phyloP scores from a whole-genome alignment of 352 stramenopile genomes.

The Globisporangium paroecandrum region DNA sequence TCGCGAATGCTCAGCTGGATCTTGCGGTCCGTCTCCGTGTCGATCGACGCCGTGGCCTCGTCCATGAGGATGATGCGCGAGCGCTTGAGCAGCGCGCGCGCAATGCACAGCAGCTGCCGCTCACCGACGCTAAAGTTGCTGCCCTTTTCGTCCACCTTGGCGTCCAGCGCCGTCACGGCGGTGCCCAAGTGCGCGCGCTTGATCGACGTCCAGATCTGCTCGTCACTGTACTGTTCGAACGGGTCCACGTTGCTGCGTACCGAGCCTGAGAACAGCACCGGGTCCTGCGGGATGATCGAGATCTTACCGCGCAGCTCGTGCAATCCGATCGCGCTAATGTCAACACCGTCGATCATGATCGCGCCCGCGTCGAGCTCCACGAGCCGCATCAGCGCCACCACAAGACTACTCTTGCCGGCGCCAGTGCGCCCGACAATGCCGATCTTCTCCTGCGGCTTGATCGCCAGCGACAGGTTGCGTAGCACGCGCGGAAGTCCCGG shows the following conservation, averaged over 20 bases:
- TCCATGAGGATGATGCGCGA: constrained; percentile 96
- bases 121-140: constrained; percentile 95
- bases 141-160: constrained; percentile 84
- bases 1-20: constrained; percentile 90
- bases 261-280: constrained; percentile 87
- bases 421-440: constrained; percentile 62
- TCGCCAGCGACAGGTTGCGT: constrained; percentile 49
- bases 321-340: constrained; percentile 28
- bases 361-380: constrained; percentile 61
- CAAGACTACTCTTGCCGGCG: constrained; percentile 74
- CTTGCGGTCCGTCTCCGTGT: constrained; percentile 85
- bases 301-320: constrained; percentile 25
- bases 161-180: constrained; percentile 38
- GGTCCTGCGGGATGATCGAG: constrained; percentile 88
- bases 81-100: constrained; percentile 89
- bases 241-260: constrained; percentile 88
- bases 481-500: constrained; percentile 40
- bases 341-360: constrained; percentile 30
- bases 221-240: constrained; percentile 55
- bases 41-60: constrained; percentile 94
- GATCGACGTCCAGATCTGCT: constrained; percentile 85
- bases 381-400: constrained; percentile 81
- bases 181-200: constrained; percentile 74
- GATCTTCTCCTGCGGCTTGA: constrained; percentile 72
- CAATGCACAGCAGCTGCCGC: constrained; percentile 95